Evolutionary conservation across 208 protist genomes (phyloP).

Genomic region (Zelonia costaricensis): DNA sequence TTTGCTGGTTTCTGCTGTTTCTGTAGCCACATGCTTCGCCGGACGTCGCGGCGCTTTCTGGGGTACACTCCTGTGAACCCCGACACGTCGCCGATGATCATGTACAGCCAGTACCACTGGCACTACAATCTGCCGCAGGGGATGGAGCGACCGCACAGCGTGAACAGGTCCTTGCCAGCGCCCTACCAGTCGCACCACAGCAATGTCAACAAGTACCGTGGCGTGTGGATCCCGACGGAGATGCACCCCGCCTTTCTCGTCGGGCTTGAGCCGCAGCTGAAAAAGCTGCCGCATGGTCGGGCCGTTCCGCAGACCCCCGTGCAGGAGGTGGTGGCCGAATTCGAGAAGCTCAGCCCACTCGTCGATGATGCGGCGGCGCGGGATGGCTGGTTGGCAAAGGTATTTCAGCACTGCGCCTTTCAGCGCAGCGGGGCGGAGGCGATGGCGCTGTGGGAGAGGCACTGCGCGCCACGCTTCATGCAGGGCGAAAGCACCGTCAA

Average conservation of each 20-base stretch:
- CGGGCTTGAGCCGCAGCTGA: slow-evolving; percentile 78
- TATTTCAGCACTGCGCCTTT: slow-evolving; percentile 88
- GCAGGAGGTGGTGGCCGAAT: slow-evolving; percentile 79
- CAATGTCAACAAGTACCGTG: slow-evolving; percentile 79
- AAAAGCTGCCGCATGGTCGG: slow-evolving; percentile 82
- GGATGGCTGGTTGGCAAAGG: slow-evolving; percentile 84
- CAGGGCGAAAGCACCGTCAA: slow-evolving; percentile 24
- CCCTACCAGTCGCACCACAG: slow-evolving; percentile 68
- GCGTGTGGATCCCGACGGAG: slow-evolving; percentile 83
- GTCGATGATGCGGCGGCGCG: slow-evolving; percentile 67
- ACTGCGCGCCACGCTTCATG: slow-evolving; percentile 69
- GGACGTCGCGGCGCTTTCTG: slow-evolving; percentile 40
- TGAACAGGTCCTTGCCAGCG: slow-evolving; percentile 76
- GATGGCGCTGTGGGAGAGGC: slow-evolving; percentile 72
- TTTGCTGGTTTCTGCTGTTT: neutral
- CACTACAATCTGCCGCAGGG: slow-evolving; percentile 90
- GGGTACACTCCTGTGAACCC: slow-evolving; percentile 87
- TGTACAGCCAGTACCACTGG: slow-evolving; percentile 89
- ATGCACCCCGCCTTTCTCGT: slow-evolving; percentile 82
- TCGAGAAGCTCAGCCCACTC: slow-evolving; percentile 55
- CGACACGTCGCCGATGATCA: slow-evolving; percentile 88
- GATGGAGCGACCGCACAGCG: slow-evolving; percentile 79
- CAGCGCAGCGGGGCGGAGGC: slow-evolving; percentile 61
- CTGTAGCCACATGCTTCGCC: slow-evolving; percentile 77
- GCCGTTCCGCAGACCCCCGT: slow-evolving; percentile 72